Evolutionary conservation across 1,139 yeast genomes (phyloP), one percentile per base, ranked within the genome.

Genomic region (Yamadazyma taylorii): DNA sequence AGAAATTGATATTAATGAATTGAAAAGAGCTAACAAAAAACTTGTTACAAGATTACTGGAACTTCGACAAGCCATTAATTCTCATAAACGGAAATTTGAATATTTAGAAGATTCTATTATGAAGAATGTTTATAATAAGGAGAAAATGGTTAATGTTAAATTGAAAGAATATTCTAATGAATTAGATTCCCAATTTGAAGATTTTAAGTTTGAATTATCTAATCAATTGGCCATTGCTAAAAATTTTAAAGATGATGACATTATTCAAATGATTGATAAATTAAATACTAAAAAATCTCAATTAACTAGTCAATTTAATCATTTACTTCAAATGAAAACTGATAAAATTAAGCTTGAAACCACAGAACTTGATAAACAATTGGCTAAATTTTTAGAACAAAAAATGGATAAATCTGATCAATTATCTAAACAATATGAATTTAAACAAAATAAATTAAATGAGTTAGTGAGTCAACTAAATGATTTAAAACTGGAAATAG

Each of bases 181-280:
- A 26, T 49, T 63, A 13, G 47, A 51, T 11, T 50, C 52, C 17
- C 61, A 66, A 34, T 60, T 51, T 41, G 60, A 61, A 19, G 68
- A 66, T 29, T 43, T 63, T 24, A 59, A 58, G 33, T 62, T 57
- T 41, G 61, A 64, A 36, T 47, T 69, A 38, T 50, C 55, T 24
- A 51, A 60, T 32, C 69, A 69, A 40, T 42, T 68, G 8, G 49
- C 54, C 17, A 42, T 45, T 1, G 69, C 66, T 2, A 45, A 47
- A 33, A 40, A 45, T 2, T 65, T 52, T 41, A 56, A 58, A 27
- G 68, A 64, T 36, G 52, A 53, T 13, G 56, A 52, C 19, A 36
- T 52, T 3, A 15, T 47, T 9, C 37, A 44, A 5, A 53, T 51
- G 12, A 52, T 64, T 13, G 38, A 43, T 5, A 32, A 30, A 3